phyloP scores from a whole-genome alignment of 2,329 filamentous ascomycete genomes.

The Aureobasidium pullulans region DNA sequence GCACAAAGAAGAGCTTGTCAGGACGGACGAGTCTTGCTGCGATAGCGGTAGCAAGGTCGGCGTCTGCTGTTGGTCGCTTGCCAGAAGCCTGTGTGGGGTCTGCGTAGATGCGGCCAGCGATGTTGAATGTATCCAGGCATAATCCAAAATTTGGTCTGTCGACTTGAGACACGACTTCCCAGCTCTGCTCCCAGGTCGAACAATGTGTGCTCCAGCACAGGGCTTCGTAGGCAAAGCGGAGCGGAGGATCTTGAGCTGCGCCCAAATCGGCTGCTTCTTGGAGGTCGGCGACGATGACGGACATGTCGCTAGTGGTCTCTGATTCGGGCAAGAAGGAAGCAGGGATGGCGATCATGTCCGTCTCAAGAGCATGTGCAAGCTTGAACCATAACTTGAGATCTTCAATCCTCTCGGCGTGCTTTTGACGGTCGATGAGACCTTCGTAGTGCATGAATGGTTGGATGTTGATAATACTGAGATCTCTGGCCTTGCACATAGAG shows the following conservation, averaged over 20 bases:
- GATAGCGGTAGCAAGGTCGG: constrained; percentile 25
- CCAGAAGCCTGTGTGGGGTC: constrained; percentile 16
- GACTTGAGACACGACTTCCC: constrained; percentile 54
- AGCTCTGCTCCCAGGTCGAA: constrained; percentile 64
- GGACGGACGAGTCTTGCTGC: constrained; percentile 1
- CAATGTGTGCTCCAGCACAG: constrained; percentile 65
- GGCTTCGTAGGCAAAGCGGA: constrained; percentile 67
- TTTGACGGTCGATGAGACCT: constrained; percentile 57
- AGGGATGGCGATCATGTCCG: constrained; percentile 67
- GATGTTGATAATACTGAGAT: constrained; percentile 56
- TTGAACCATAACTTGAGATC: constrained; percentile 64
- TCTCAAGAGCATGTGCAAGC: constrained; percentile 56
- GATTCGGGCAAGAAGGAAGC: constrained; percentile 55
- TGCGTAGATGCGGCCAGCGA: constrained; percentile 19
- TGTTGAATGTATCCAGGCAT: constrained; percentile 20
- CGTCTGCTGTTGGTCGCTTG: constrained; percentile 14
- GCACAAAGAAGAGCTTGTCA: constrained; percentile 64
- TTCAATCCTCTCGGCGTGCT: constrained; percentile 51
- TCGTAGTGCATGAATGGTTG: constrained; percentile 77
- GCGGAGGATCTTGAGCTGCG: constrained; percentile 38
- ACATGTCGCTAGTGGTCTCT: constrained; percentile 45
- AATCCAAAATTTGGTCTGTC: constrained; percentile 19
- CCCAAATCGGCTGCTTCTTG: constrained; percentile 61
- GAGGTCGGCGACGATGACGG: constrained; percentile 56
- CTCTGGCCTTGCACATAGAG: constrained; percentile 49